Evolutionary conservation across 495 filamentous ascomycete species (phyloP), one percentile per base, ranked within the genome.

Genomic region (Lophiostoma macrostomum): DNA sequence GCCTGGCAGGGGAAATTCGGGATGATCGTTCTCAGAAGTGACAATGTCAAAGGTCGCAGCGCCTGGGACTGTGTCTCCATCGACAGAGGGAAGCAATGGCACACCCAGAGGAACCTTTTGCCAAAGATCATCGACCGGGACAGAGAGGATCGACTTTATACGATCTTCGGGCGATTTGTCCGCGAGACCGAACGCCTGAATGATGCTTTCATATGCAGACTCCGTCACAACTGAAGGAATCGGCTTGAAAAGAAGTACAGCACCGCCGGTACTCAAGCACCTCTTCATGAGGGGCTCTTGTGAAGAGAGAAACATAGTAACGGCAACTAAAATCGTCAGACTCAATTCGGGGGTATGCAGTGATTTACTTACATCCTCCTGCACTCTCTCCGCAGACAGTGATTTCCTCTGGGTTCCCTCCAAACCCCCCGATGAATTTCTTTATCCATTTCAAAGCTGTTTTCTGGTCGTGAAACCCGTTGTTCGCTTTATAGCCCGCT

Each of bases 381-480:
- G 87, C 85, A 8, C 79, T 84, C 57, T 86, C 76, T 18, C 87
- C 87, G 53, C 79, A 76, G 4, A 87, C 73, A 1, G 84, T 88
- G 24, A 89, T 76, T 27, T 76, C 68, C 5, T 70, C 56, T 1
- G 78, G 75, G 59, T 90, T 76, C 13, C 88, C 88, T 11, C 88
- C 88, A 60, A 91, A 90, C 6, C 74, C 69, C 31, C 68, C 62
- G 54, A 91, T 89, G 63, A 87, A 66, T 46, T 77, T 73, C 56
- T 85, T 74, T 8, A 91, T 74, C 88, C 88, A 93, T 28, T 85
- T 67, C 29, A 91, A 70, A 11, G 83, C 86, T 58, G 86, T 73
- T 7, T 78, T 71, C 58, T 87, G 83, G 61, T 91, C 88, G 30
- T 77, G 67, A 3, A 90, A 73, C 0, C 81, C 87, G 20, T 60